Conservation (phyloP, 805 yeast species). For the Pichia occidentalis region DNA sequence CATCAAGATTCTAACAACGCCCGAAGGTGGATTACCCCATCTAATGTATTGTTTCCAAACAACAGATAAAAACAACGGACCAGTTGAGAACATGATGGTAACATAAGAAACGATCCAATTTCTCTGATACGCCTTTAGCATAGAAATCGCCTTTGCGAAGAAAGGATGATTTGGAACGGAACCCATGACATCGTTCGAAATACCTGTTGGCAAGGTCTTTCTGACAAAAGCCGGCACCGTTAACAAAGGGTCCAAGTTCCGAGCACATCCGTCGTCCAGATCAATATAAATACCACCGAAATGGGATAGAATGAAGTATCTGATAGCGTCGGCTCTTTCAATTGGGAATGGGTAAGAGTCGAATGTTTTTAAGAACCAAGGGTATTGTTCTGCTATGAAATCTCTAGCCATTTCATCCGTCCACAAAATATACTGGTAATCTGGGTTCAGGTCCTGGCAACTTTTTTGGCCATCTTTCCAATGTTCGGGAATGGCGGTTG, state of each 20-base stretch:
- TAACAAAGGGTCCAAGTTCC: constrained; percentile 72
- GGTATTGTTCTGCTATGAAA: constrained; percentile 70
- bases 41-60: constrained; percentile 84
- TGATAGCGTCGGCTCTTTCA: constrained; percentile 83
- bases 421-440: constrained; percentile 84
- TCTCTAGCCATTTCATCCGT: constrained; percentile 78
- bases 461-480: constrained; percentile 77
- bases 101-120: constrained; percentile 84
- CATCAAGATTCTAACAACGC: constrained; percentile 59
- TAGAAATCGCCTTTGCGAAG: constrained; percentile 62
- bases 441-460: constrained; percentile 77
- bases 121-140: constrained; percentile 53
- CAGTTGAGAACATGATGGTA: constrained; percentile 90
- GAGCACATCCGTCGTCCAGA: constrained; percentile 80
- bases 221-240: constrained; percentile 81
- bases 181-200: constrained; percentile 92
- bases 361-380: constrained; percentile 81
- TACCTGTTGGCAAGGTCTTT: constrained; percentile 84
- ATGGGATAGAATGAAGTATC: constrained; percentile 77
- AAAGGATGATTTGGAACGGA: constrained; percentile 82
- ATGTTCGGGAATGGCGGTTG: constrained; percentile 65
- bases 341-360: constrained; percentile 75
- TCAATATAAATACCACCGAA: constrained; percentile 90
- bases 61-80: constrained; percentile 80
- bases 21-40: constrained; percentile 65